Evolutionary conservation across 768 basidiomycete genomes (phyloP).

Genomic region (Lanmaoa rubissima): DNA sequence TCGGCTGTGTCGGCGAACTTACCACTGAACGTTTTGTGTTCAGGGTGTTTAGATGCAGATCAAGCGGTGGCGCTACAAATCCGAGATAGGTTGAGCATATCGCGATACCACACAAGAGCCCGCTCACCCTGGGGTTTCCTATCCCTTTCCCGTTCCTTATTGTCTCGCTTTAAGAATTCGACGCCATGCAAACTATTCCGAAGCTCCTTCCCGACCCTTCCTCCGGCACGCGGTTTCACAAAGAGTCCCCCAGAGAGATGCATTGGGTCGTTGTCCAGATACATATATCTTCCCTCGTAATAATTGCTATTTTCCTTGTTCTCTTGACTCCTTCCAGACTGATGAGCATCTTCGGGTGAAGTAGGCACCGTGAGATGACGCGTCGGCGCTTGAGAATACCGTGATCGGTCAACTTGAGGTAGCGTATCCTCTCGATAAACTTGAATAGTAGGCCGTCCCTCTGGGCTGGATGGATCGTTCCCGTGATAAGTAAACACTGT

Average conservation of each 20-base stretch:
- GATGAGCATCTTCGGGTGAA: constrained; percentile 14
- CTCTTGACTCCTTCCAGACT: constrained; percentile 15
- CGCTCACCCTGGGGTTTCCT: constrained; percentile 51
- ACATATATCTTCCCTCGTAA: constrained; percentile 12
- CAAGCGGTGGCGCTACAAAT: constrained; percentile 52
- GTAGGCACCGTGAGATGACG: constrained; percentile 12
- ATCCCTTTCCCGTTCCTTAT: constrained; percentile 49
- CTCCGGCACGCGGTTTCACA: constrained; percentile 29
- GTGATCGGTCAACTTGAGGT: constrained; percentile 19
- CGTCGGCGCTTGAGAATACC: constrained; percentile 10
- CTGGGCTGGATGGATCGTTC: constrained; percentile 16
- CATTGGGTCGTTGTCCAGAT: constrained; percentile 18
- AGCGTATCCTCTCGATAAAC: constrained; percentile 23
- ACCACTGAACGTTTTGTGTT: constrained; percentile 48
- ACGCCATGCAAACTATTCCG: constrained; percentile 45
- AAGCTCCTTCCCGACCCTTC: constrained; percentile 45
- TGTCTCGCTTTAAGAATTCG: constrained; percentile 31
- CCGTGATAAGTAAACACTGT: constrained; percentile 30
- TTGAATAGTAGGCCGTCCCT: constrained; percentile 14
- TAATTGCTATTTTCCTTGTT: constrained; percentile 41
- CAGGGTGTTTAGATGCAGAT: constrained; percentile 41
- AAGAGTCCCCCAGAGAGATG: constrained; percentile 33
- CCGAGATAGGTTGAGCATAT: background rate
- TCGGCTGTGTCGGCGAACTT: constrained; percentile 48
- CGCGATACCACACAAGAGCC: background rate